These are phyloP conservation scores for Secale cereale DNA, from an alignment of 176 grass and related monocot species.

Conservation along the genomic window DNA sequence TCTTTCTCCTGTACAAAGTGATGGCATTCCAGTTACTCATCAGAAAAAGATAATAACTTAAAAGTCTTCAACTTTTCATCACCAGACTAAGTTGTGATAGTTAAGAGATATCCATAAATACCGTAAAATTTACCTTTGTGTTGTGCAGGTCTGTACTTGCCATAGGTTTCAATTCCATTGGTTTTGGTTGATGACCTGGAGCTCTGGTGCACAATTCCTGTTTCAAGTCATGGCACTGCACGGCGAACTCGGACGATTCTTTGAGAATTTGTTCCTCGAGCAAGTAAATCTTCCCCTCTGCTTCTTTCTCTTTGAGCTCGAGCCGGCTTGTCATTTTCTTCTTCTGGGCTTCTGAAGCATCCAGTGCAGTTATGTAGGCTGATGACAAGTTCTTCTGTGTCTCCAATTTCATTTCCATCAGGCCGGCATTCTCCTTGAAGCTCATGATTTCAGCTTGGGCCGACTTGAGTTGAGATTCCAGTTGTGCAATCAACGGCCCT, in stretches of 20 bases:
- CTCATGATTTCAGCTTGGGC: conserved; percentile 31
- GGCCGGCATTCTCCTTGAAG: conserved; percentile 41
- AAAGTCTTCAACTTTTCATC: background rate
- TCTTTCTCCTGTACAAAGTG: conserved; percentile 57
- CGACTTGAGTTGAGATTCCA: conserved; percentile 39
- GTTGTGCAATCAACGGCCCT: conserved; percentile 13
- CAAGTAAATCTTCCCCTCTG: conserved; percentile 23
- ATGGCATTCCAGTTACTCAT: conserved; percentile 16
- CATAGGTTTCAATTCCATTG: conserved; percentile 22
- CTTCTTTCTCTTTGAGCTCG: conserved; percentile 47
- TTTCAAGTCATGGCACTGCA: conserved; percentile 54
- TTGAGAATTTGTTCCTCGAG: conserved; percentile 55
- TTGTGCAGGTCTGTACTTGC: conserved; percentile 35
- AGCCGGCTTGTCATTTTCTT: conserved; percentile 43
- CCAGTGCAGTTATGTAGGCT: conserved; percentile 49
- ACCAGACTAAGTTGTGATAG: background rate
- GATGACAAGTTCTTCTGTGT: conserved; percentile 57
- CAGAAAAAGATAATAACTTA: background rate
- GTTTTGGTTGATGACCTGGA: conserved; percentile 24
- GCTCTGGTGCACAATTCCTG: conserved; percentile 22
- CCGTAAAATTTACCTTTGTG: conserved; percentile 50
- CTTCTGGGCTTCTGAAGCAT: conserved; percentile 62
- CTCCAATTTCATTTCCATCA: conserved; percentile 58
- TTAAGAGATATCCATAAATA: conserved; percentile 5
- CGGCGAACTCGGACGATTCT: conserved; percentile 10